Conservation (phyloP, 768 basidiomycete species). For the Trametes villosa region DNA sequence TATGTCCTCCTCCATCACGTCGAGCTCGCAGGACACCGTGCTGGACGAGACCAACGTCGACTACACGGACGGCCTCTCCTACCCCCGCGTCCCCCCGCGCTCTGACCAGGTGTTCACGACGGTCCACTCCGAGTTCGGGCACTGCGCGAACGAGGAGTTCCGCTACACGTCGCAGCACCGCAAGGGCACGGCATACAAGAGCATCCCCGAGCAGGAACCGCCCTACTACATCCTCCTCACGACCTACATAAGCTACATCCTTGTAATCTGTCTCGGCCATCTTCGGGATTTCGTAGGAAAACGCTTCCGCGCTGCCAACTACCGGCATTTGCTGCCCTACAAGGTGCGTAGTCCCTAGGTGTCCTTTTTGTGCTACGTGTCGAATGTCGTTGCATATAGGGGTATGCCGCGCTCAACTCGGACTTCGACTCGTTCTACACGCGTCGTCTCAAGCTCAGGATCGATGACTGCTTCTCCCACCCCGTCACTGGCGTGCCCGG, state of each 20-base stretch:
- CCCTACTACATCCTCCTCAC: conserved; percentile 91
- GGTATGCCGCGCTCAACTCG: conserved; percentile 94
- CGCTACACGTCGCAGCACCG: conserved; percentile 70
- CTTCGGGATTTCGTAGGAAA: conserved; percentile 96
- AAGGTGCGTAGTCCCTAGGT: conserved; percentile 60
- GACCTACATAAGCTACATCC: conserved; percentile 92
- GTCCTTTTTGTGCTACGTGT: conserved; percentile 5
- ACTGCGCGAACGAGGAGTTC: conserved; percentile 78
- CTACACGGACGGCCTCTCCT: conserved; percentile 55
- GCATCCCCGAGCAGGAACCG: conserved; percentile 78
- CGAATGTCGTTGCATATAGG: conserved; percentile 50
- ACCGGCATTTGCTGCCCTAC: conserved; percentile 80
- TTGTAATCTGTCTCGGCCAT: conserved; percentile 91
- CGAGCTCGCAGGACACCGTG: conserved; percentile 69
- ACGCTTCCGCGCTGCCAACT: conserved; percentile 66
- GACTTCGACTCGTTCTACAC: conserved; percentile 99
- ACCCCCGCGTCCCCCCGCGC: conserved; percentile 71
- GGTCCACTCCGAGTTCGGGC: conserved; percentile 91
- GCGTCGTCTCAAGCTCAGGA: conserved; percentile 88
- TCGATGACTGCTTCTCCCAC: conserved; percentile 94
- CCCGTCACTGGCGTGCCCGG: conserved; percentile 96
- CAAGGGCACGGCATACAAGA: conserved; percentile 49
- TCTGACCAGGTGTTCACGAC: conserved; percentile 80
- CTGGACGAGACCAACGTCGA: conserved; percentile 55
- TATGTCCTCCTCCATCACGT: conserved; percentile 71